Conservation (phyloP, 1,139 yeast species). For the Taphrina communis region DNA sequence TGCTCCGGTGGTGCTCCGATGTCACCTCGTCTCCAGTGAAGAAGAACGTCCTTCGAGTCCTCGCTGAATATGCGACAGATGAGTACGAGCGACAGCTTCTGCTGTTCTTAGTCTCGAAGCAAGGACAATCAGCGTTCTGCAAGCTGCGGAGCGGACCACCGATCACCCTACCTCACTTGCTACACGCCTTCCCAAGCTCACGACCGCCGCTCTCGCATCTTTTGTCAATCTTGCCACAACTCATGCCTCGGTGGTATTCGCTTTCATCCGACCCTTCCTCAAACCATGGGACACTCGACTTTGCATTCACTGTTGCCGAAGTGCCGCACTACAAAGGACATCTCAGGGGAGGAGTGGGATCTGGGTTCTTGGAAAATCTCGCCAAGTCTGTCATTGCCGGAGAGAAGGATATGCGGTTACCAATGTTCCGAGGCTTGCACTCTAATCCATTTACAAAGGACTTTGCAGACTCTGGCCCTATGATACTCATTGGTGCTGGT, state of each 20-base stretch:
- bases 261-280: constrained; percentile 48
- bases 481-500: constrained; percentile 53
- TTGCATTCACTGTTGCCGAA: constrained; percentile 48
- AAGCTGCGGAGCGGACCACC: constrained; percentile 44
- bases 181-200: constrained; percentile 47
- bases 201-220: constrained; percentile 46
- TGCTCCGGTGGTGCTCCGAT: constrained; percentile 48
- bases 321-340: constrained; percentile 46
- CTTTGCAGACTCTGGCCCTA: constrained; percentile 48
- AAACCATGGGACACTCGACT: constrained; percentile 45
- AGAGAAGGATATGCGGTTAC: constrained; percentile 44
- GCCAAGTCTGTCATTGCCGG: constrained; percentile 43
- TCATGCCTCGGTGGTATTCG: constrained; percentile 49
- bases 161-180: constrained; percentile 46
- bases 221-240: constrained; percentile 47
- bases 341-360: constrained; percentile 45
- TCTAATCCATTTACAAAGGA: constrained; percentile 48
- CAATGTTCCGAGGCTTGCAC: constrained; percentile 48
- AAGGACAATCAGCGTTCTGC: constrained; percentile 47
- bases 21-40: constrained; percentile 46
- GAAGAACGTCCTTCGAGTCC: constrained; percentile 46
- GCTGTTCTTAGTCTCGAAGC: constrained; percentile 46
- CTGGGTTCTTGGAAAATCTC: constrained; percentile 46
- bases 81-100: constrained; percentile 45
- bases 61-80: constrained; percentile 46